phyloP scores from a whole-genome alignment of 768 basidiomycete genomes.

The Coprinopsis cinerea region DNA sequence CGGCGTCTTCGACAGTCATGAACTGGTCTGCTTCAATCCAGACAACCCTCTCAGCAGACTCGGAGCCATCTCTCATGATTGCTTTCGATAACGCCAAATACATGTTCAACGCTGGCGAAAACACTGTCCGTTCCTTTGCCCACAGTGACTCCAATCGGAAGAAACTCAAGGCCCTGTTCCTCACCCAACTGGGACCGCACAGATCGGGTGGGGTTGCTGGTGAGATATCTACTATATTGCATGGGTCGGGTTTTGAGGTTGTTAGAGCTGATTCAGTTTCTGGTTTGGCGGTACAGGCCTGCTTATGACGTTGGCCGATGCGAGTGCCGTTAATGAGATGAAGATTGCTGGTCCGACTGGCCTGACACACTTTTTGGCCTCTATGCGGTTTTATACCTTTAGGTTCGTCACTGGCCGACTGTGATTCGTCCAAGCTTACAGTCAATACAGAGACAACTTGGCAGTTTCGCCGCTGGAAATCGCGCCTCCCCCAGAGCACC shows the following conservation, averaged over 20 bases:
- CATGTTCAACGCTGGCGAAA: constrained; percentile 85
- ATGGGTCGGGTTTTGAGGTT: neutral
- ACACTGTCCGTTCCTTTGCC: constrained; percentile 65
- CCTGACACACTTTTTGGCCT: constrained; percentile 61
- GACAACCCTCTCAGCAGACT: constrained; percentile 61
- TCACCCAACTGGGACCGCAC: constrained; percentile 59
- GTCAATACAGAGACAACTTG: constrained; percentile 32
- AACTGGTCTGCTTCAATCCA: constrained; percentile 62
- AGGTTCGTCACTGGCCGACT: constrained; percentile 41
- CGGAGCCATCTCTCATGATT: constrained; percentile 72
- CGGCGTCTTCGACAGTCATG: constrained; percentile 15
- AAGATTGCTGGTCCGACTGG: constrained; percentile 70
- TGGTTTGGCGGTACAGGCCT: constrained; percentile 45
- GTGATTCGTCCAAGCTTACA: constrained; percentile 4
- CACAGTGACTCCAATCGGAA: constrained; percentile 63
- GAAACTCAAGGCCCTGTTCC: constrained; percentile 64
- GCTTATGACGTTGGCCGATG: constrained; percentile 77
- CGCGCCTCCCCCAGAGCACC: constrained; percentile 13
- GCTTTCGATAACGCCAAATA: constrained; percentile 77
- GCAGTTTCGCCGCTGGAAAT: constrained; percentile 7
- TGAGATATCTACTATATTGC: constrained; percentile 24
- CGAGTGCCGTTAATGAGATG: constrained; percentile 43
- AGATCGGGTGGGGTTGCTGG: constrained; percentile 71
- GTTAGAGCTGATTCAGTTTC: neutral
- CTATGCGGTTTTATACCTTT: constrained; percentile 60